phyloP scores from a whole-genome alignment of 352 stramenopile species.

The Pythium folliculosum region DNA sequence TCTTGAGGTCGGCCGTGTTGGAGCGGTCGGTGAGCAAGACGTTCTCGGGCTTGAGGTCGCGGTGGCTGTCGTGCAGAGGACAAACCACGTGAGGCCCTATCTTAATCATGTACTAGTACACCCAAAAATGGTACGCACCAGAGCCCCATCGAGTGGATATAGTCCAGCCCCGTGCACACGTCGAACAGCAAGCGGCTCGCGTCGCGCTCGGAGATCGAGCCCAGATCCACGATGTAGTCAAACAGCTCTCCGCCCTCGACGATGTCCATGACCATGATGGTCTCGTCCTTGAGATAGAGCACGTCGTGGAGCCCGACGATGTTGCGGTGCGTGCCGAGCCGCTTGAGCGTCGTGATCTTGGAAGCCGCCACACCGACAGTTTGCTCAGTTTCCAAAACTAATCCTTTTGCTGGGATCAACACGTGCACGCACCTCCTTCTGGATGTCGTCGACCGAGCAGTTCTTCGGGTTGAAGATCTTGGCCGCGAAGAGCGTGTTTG shows the following conservation, averaged over 20 bases:
- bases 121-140: too few species aligned
- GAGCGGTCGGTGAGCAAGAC: conserved; percentile 64
- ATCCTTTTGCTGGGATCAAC: not conserved
- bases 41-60: conserved; percentile 80
- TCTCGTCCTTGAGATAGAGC: conserved; percentile 57
- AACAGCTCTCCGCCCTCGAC: conserved; percentile 78
- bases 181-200: conserved; percentile 65
- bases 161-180: conserved; percentile 60
- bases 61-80: conserved; percentile 51
- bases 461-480: conserved; percentile 78
- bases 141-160: conserved; percentile 65
- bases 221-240: conserved; percentile 78
- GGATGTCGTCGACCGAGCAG: conserved; percentile 58
- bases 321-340: conserved; percentile 60
- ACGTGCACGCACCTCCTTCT: conserved; percentile 43
- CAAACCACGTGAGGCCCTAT: too few species aligned
- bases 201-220: conserved; percentile 75
- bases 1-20: conserved; percentile 60
- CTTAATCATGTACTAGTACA: not conserved
- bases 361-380: too few species aligned
- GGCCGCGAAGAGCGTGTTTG: conserved; percentile 51
- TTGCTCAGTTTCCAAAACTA: too few species aligned
- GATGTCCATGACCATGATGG: conserved; percentile 81
- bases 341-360: conserved; percentile 63
- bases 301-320: conserved; percentile 78